Base-by-base conservation (phyloP, 208 protist genomes). In the Leishmania gerbilli region DNA sequence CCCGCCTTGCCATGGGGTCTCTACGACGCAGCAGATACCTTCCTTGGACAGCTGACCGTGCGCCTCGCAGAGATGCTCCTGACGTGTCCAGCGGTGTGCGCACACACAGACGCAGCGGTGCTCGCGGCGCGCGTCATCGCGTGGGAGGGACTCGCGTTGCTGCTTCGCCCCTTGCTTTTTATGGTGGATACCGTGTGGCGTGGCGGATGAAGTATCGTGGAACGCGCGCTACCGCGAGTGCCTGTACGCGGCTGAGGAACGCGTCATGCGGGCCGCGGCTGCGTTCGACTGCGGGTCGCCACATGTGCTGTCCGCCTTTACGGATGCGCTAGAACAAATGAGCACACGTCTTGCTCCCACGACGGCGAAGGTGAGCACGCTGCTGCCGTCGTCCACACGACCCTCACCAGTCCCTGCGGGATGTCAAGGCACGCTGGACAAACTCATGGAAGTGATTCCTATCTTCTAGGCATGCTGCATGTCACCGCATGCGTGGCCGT, bases 401-500 rank as follows among this genome's bases (percentile, higher is more conserved):
- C 74, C 82, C 21, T 65, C 82, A 9, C 31, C 79, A 40, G 82
- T n/a, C 45, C 51, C 72, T 27, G 77, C 82, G 2, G 82, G 77
- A 21, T 85, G 82, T 56, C 77, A 85, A 67, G 82, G 82, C 3
- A 78, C 82, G 15, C 27, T 85, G 31, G 82, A 79, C n/a, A 82
- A 85, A 40, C 64, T 85, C 24, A 27, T 79, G 5, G 74, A 85
- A 58, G 77, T 85, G 21, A 68, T 85, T 21, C 82, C 82, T 0
- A 79, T 79, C 31, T 82, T 81, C 40, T 85, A 56, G 71, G n/a
- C n/a, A 6, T 8, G 19, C 17, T 27, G 67, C 67, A 17, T 19
- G 40, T 17, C 42, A 31, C n/a, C n/a, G 11, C 37, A 71, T 24
- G 13, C n/a, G n/a, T 64, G 27, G 58, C 11, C 58, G 58, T 27